These are phyloP conservation scores for Sporisorium reilianum DNA, from an alignment of 1,284 basidiomycete species.

Conservation along the genomic window DNA sequence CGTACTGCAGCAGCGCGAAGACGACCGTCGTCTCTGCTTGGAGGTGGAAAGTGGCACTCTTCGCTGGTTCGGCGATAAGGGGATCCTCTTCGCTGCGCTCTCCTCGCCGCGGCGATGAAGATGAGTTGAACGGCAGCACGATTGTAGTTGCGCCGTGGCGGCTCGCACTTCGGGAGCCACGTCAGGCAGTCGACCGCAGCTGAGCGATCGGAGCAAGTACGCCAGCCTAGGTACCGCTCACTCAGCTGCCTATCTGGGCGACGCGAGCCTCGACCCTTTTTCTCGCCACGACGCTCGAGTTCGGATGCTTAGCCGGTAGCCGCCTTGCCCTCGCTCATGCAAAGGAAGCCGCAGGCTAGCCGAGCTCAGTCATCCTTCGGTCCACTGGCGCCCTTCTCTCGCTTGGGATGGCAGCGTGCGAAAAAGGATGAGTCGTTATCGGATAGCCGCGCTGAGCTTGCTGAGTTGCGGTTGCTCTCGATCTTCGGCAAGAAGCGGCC, in stretches of 20 bases:
- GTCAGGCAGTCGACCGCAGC: too few species aligned
- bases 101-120: too few species aligned
- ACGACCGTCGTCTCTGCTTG: too few species aligned
- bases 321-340: background rate
- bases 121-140: too few species aligned
- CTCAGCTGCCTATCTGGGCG: background rate
- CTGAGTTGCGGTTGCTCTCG: background rate
- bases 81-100: too few species aligned
- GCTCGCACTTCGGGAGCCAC: too few species aligned
- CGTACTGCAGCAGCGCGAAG: too few species aligned
- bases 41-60: too few species aligned
- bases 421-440: background rate
- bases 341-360: background rate
- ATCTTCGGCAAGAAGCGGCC: background rate
- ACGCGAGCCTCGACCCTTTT: background rate
- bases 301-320: background rate
- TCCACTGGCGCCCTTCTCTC: background rate
- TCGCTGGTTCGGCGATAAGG: too few species aligned
- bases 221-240: slow-evolving; percentile 4
- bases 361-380: background rate
- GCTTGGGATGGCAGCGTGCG: background rate
- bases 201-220: slow-evolving; percentile 7
- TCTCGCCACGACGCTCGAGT: slow-evolving; percentile 3
- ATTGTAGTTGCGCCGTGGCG: too few species aligned
- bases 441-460: background rate